Base-by-base conservation (phyloP, 257 asterid genomes). In the Solanum sejunctum region DNA sequence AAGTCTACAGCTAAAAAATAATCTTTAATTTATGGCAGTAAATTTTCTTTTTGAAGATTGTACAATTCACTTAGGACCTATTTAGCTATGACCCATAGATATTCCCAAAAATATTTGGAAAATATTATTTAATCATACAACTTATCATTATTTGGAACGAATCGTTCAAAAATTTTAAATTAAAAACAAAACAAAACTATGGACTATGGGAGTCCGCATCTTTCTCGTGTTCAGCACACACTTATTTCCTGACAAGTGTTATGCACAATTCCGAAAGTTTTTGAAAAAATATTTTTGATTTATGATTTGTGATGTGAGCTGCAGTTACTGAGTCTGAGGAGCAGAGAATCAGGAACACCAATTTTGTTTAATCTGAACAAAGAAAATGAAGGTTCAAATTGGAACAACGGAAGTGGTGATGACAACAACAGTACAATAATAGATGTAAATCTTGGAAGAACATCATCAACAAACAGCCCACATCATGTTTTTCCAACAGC, bases 351-450 rank as follows among this genome's bases (percentile, higher is more conserved):
- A 10, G 63, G 15, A 3, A 84, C 84, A 39, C 8, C 80, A 54
- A 83, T 51, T 15, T 52, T 78, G 45, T 87, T 90, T 3, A 93
- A 93, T 86, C 87, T 93, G 79, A 93, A 91, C 89, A 93, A 88
- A 49, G 97, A 91, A 61, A 93, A 88, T 52, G 97, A 93, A 85
- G 95, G 96, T 1, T 89, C 96, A 0, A 92, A 97, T 95, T 78
- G 83, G 83, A 78, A 78, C 63, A 91, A 92, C 61, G 98, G 90
- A 80, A 93, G 95, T 83, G 94, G 90, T 32, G 91, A 85, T 89
- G 92, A 91, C 21, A 91, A 86, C 87, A 92, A 86, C 87, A 92
- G 93, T 55, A 88, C 83, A 26, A 54, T 52, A 51, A 78, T 90
- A 28, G 97, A 92, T 36, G 91, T 92, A 54, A 93, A 93, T 73